phyloP scores from a whole-genome alignment of 225 moss, liverwort and hornwort genomes.

The Straminergon stramineum region DNA sequence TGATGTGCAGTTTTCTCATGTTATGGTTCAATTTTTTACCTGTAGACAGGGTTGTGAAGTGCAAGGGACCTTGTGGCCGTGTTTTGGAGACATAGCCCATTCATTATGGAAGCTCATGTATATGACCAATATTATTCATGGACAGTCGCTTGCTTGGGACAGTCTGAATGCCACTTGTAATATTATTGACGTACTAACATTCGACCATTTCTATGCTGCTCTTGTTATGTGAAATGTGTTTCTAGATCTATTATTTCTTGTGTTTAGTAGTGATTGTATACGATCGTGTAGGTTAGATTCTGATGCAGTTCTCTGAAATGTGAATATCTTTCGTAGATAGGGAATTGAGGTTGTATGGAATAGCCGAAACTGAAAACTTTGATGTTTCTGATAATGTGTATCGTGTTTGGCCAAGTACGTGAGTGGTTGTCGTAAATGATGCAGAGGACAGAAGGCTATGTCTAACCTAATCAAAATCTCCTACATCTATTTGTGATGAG shows the following conservation, averaged over 20 bases:
- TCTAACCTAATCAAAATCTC: background rate
- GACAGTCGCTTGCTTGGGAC: background rate
- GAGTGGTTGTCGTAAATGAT: background rate
- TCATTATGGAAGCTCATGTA: background rate
- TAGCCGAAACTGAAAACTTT: background rate
- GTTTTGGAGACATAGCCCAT: background rate
- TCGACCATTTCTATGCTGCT: background rate
- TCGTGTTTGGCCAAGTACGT: background rate
- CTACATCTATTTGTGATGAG: background rate
- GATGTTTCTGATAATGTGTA: background rate
- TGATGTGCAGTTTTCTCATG: background rate
- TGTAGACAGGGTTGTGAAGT: background rate
- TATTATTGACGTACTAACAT: background rate
- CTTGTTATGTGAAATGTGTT: background rate
- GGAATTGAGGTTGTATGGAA: background rate
- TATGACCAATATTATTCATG: background rate
- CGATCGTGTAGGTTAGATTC: background rate
- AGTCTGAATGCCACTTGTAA: background rate
- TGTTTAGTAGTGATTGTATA: background rate
- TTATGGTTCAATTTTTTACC: background rate
- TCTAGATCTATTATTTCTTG: background rate
- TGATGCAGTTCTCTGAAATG: background rate
- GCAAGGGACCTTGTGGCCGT: background rate
- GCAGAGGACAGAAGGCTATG: background rate
- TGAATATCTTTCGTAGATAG: background rate